These are phyloP conservation scores for Phialophora chinensis DNA, from an alignment of 2,329 filamentous ascomycete species.

Conservation along the genomic window DNA sequence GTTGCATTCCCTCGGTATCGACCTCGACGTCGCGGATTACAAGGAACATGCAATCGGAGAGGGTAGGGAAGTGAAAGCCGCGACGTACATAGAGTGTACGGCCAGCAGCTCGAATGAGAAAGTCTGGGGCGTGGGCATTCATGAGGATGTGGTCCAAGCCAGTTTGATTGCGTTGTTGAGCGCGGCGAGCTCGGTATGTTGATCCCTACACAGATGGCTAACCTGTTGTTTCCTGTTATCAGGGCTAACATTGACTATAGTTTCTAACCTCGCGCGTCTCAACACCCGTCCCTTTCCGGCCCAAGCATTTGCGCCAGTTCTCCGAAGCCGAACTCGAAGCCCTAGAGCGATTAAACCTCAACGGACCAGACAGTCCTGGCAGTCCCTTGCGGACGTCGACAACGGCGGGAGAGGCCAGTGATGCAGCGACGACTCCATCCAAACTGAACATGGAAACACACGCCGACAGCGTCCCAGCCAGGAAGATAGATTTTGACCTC, in stretches of 20 bases:
- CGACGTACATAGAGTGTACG: conserved; percentile 90
- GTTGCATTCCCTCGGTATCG: conserved; percentile 76
- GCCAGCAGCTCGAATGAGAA: conserved; percentile 68
- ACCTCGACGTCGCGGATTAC: conserved; percentile 91
- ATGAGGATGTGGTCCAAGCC: conserved; percentile 90
- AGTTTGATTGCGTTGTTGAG: conserved; percentile 84
- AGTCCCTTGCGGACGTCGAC: conserved; percentile 34
- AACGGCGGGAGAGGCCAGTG: conserved; percentile 22
- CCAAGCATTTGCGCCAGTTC: conserved; percentile 60
- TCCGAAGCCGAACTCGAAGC: conserved; percentile 53
- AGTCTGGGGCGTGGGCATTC: conserved; percentile 90
- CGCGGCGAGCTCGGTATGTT: conserved; percentile 81
- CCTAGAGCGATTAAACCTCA: conserved; percentile 48
- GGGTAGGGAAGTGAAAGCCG: conserved; percentile 85
- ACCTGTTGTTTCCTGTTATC: no score
- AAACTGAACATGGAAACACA: conserved; percentile 41
- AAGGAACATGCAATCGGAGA: conserved; percentile 92
- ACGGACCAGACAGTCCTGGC: conserved; percentile 28
- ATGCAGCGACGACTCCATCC: conserved; percentile 33
- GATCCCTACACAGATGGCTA: no score
- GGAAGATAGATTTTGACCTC: conserved; percentile 46
- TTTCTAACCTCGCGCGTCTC: conserved; percentile 74
- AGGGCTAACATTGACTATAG: conserved; percentile 50
- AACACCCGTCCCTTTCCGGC: conserved; percentile 70
- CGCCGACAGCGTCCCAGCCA: conserved; percentile 29